Percentiles rank a stretch among this genome's conserved stretches.
These are phyloP conservation scores for Malus sylvestris DNA, from an alignment of 306 rosid species.

Conservation along the genomic window DNA sequence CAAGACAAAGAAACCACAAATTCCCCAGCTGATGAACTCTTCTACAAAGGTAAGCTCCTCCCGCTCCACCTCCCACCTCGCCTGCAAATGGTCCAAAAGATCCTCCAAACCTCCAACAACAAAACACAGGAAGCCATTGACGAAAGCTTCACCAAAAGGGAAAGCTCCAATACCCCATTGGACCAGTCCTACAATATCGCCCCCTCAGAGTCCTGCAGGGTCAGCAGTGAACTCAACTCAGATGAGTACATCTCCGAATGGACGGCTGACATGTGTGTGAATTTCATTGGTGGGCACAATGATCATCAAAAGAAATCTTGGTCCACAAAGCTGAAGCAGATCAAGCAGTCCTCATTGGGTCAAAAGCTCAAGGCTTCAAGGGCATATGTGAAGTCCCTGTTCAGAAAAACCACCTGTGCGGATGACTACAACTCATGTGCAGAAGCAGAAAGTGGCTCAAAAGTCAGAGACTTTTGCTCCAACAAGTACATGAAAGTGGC, in stretches of 20 bases:
- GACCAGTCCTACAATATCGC: conserved; percentile 45
- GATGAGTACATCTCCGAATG: conserved; percentile 47
- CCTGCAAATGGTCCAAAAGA: conserved; percentile 69
- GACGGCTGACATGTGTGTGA: conserved; percentile 33
- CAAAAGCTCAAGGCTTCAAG: conserved; percentile 64
- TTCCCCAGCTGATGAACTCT: conserved; percentile 89
- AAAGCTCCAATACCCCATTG: conserved; percentile 26
- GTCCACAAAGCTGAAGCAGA: conserved; percentile 64
- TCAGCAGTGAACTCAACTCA: conserved; percentile 56
- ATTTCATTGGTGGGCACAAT: conserved; percentile 12
- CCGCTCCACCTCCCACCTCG: conserved; percentile 98
- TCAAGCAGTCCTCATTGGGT: conserved; percentile 48
- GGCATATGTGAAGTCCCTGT: conserved; percentile 56
- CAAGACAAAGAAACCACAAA: conserved; percentile 36
- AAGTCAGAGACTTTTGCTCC: conserved; percentile 17
- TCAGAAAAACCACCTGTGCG: conserved; percentile 60
- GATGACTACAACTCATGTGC: conserved; percentile 33
- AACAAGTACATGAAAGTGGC: conserved; percentile 33
- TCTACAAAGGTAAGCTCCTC: conserved; percentile 94
- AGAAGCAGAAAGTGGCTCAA: conserved; percentile 18
- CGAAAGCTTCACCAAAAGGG: conserved; percentile 24
- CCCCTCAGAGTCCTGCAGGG: conserved; percentile 60
- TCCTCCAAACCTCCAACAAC: conserved; percentile 37
- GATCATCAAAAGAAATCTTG: conserved; percentile 42
- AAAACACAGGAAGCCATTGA: conserved; percentile 30